Percentiles rank a stretch among this genome's conserved stretches.
These are phyloP conservation scores for Leishmania turanica DNA, from an alignment of 208 protist genomes.

Conservation along the genomic window DNA sequence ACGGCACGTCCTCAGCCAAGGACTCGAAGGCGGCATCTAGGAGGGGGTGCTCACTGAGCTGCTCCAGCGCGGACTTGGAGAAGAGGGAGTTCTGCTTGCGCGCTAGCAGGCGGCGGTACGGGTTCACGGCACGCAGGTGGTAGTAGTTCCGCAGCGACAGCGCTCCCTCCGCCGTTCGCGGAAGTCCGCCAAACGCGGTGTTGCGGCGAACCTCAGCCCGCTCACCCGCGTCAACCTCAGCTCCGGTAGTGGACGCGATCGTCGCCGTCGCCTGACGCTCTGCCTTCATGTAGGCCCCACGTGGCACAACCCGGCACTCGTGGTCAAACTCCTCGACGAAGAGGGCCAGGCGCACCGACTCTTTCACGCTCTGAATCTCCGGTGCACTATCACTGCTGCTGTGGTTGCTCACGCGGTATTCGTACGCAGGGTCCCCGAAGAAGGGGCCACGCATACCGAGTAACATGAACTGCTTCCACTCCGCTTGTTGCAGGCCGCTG, in stretches of 20 bases:
- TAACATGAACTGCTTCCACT: constrained; percentile 72
- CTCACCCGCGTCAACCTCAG: neutral
- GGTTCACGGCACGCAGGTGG: constrained; percentile 73
- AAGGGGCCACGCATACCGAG: constrained; percentile 73
- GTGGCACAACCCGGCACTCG: constrained; percentile 81
- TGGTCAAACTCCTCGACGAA: constrained; percentile 86
- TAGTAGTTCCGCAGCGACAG: constrained; percentile 83
- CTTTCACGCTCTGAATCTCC: constrained; percentile 45
- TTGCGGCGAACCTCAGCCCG: constrained; percentile 42
- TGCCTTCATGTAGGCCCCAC: constrained; percentile 71
- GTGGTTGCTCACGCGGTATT: constrained; percentile 71
- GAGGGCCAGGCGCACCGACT: constrained; percentile 77
- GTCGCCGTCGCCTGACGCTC: constrained; percentile 39
- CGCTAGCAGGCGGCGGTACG: constrained; percentile 65
- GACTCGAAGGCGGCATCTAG: constrained; percentile 76
- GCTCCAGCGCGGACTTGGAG: constrained; percentile 65
- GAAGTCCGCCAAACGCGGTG: constrained; percentile 59
- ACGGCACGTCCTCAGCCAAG: constrained; percentile 75
- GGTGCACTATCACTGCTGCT: neutral
- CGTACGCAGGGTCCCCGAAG: constrained; percentile 87
- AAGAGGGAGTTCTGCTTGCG: constrained; percentile 37
- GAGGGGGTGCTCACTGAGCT: constrained; percentile 53
- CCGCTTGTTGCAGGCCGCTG: constrained; percentile 39
- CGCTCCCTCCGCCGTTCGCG: constrained; percentile 41
- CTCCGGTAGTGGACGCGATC: neutral